These are phyloP conservation scores for Cephalotrichum gorgonifer DNA, from an alignment of 2,329 filamentous ascomycete genomes.

Conservation along the genomic window DNA sequence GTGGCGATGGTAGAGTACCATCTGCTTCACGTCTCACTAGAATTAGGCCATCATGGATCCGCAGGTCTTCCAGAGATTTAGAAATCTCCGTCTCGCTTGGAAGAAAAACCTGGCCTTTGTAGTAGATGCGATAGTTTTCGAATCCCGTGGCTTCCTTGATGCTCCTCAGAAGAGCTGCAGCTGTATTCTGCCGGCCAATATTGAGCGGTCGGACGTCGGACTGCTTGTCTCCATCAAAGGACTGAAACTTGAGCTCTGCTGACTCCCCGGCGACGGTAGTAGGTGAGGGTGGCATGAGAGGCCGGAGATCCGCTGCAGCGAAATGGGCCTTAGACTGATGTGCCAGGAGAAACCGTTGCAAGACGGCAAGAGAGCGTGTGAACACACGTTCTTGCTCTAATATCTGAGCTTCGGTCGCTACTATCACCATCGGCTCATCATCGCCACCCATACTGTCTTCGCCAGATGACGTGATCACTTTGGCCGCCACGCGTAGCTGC, in stretches of 20 bases:
- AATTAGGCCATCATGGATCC: slow-evolving; percentile 53
- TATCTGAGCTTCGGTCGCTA: slow-evolving; percentile 32
- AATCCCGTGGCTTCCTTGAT: slow-evolving; percentile 64
- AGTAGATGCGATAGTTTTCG: slow-evolving; percentile 64
- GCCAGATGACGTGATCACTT: slow-evolving; percentile 38
- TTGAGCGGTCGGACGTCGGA: slow-evolving; percentile 51
- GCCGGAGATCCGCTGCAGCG: slow-evolving; percentile 45
- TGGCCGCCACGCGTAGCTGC: slow-evolving; percentile 56
- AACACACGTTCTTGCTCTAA: slow-evolving; percentile 50
- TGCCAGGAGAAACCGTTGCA: slow-evolving; percentile 56
- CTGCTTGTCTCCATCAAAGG: slow-evolving; percentile 51
- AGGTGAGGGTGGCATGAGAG: slow-evolving; percentile 39
- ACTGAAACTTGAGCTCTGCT: slow-evolving; percentile 63
- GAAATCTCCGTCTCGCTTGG: slow-evolving; percentile 48
- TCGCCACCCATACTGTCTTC: slow-evolving; percentile 31
- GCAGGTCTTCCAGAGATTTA: slow-evolving; percentile 58
- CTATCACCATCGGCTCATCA: slow-evolving; percentile 42
- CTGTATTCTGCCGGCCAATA: slow-evolving; percentile 63
- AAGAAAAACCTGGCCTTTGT: slow-evolving; percentile 54
- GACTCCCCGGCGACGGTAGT: slow-evolving; percentile 50
- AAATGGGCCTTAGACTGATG: slow-evolving; percentile 53
- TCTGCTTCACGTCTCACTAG: slow-evolving; percentile 52
- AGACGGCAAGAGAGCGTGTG: slow-evolving; percentile 55
- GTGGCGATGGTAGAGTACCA: slow-evolving; percentile 26
- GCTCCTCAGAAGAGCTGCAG: slow-evolving; percentile 56